Base-by-base conservation (phyloP, 2,329 filamentous ascomycete species). In the Colletotrichum magnum region DNA sequence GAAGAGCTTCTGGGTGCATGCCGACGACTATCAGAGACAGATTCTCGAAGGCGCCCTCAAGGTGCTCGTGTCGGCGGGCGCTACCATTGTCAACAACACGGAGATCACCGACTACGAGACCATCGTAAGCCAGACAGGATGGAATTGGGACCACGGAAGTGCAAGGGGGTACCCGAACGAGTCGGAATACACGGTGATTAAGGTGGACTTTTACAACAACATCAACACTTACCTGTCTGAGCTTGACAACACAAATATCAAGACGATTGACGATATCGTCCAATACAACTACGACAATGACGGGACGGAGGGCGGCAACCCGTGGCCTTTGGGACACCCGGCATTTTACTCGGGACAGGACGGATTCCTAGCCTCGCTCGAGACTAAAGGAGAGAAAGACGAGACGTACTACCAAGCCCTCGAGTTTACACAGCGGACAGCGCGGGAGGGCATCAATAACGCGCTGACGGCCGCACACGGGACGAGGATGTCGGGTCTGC, bases 271-370 rank as follows among this genome's bases (percentile, higher is more conserved):
- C 71, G 90, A 93, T 72, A 86, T 93, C n/a, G 85, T 93, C 9
- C 77, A 86, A 68, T 93, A 86, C 79, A 91, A 92, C 77, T 80
- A 86, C 70, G 85, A 87, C 61, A 90, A 93, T 72, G 85, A 87
- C 54, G 90, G 89, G 28, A 86, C 83, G 1, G 91, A 94, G 80
- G 92, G 92, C 32, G 92, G 92, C 2, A 78, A 86, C 36, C 87
- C 91, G 0, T 85, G 85, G 50, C 82, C 87, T 2, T 77, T 77
- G 10, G 79, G 81, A 15, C 79, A 87, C 71, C 91, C 92, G 0
- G 92, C 90, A 1, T 94, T 91, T 73, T 83, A 83, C 61, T 91
- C 89, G 0, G 92, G 93, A 1, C 92, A 95, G 78, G 92, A 94
- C 72, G 87, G 87, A 6, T 91, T 94, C 75, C 82, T 90, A 13